phyloP scores from a whole-genome alignment of 2,329 filamentous ascomycete species.

The Trichoderma asperellum region DNA sequence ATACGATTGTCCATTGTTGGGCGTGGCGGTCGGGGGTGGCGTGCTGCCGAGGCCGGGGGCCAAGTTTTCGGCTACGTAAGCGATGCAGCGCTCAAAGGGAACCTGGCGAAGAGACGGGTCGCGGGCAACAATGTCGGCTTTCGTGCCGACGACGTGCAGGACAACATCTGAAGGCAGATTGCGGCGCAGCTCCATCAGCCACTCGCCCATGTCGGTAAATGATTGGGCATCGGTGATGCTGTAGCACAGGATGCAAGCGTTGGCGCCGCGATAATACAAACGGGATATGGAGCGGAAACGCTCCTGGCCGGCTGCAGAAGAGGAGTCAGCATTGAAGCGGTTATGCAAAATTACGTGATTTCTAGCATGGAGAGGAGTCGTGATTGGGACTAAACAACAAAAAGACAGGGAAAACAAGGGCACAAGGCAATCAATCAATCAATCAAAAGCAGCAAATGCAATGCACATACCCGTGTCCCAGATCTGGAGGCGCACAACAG shows the following conservation, averaged over 20 bases:
- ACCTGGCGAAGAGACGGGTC: constrained; percentile 81
- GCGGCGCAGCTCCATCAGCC: constrained; percentile 81
- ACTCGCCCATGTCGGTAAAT: constrained; percentile 90
- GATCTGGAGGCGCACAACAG: constrained; percentile 87
- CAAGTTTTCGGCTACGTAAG: constrained; percentile 90
- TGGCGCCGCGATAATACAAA: constrained; percentile 94
- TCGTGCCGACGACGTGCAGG: constrained; percentile 93
- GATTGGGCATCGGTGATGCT: constrained; percentile 85
- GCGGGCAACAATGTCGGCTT: constrained; percentile 84
- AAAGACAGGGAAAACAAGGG: not conserved
- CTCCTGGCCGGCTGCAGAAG: constrained; percentile 75
- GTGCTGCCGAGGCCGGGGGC: constrained; percentile 71
- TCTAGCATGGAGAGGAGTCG: not conserved
- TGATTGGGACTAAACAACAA: not conserved
- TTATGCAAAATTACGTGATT: constrained; percentile 5
- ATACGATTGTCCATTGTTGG: constrained; percentile 36
- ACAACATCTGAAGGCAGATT: constrained; percentile 80
- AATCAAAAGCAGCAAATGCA: not conserved
- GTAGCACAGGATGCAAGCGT: constrained; percentile 93
- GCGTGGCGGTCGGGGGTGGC: constrained; percentile 66
- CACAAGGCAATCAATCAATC: constrained; percentile 16
- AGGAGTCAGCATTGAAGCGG: constrained; percentile 2
- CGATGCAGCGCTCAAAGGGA: constrained; percentile 92
- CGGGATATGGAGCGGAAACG: constrained; percentile 92
- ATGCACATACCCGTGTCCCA: constrained; percentile 77